phyloP scores from a whole-genome alignment of 23 red algal genomes.

The Gracilaria caudata region DNA sequence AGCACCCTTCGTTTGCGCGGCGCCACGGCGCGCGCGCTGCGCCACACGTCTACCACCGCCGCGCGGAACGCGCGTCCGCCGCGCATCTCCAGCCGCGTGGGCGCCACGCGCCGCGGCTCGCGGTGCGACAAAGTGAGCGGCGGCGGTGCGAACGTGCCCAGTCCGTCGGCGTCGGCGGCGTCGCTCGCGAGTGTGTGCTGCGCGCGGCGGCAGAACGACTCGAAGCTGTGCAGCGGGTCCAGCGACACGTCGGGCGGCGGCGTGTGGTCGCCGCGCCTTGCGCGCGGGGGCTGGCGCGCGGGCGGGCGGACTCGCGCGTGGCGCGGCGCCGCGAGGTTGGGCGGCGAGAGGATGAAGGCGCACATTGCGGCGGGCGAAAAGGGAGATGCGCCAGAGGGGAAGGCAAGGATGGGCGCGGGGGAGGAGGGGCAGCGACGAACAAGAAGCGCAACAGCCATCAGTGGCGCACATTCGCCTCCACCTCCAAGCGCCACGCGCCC shows the following conservation, averaged over 20 bases:
- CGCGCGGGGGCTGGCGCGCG: not conserved
- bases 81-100: constrained; percentile 29
- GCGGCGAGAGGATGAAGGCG: not conserved
- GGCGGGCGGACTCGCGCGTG: too few relatives aligned
- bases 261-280: not conserved
- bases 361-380: not conserved
- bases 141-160: constrained; percentile 50
- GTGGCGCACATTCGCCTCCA: not conserved
- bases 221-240: constrained; percentile 50
- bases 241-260: constrained; percentile 28
- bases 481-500: not conserved
- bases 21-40: not conserved
- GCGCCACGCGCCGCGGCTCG: not conserved
- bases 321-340: too few relatives aligned
- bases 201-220: constrained; percentile 55
- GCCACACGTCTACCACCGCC: constrained; percentile 48
- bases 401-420: not conserved
- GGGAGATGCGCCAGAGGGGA: not conserved
- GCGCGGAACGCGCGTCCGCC: constrained; percentile 46
- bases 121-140: not conserved
- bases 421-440: not conserved
- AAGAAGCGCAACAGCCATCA: not conserved
- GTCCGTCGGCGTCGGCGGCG: constrained; percentile 46
- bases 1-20: not conserved
- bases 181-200: constrained; percentile 16